phyloP scores from a whole-genome alignment of 2,329 filamentous ascomycete species.

The Bipolaris gigantea region DNA sequence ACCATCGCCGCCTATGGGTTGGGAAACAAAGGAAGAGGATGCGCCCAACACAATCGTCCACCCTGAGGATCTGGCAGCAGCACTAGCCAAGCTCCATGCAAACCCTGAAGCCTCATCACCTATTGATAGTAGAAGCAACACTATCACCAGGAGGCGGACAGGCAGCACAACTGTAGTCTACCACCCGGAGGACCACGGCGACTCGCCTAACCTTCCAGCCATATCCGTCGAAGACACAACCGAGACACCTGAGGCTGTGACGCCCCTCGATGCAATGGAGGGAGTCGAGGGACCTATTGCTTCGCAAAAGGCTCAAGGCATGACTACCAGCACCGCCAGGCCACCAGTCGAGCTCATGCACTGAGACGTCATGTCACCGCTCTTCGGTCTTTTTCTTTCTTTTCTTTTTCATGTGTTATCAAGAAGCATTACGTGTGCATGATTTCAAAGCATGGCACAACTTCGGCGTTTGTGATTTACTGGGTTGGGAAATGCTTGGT shows the following conservation, averaged over 20 bases:
- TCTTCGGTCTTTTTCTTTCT: not conserved
- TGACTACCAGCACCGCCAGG: conserved; percentile 38
- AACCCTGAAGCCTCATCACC: conserved; percentile 30
- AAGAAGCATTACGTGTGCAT: conserved; percentile 19
- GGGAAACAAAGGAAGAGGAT: conserved; percentile 65
- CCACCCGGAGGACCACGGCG: conserved; percentile 63
- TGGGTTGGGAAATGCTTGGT: not conserved
- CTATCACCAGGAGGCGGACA: conserved; percentile 39
- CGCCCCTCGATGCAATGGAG: conserved; percentile 51
- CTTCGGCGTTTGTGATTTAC: conserved; percentile 28
- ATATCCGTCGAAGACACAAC: conserved; percentile 67
- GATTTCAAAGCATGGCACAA: conserved; percentile 18
- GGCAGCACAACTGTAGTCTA: conserved; percentile 65
- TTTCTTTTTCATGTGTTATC: conserved; percentile 13
- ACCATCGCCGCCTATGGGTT: conserved; percentile 65
- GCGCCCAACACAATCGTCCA: conserved; percentile 68
- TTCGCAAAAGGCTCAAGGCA: conserved; percentile 39
- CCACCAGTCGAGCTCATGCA: conserved; percentile 47
- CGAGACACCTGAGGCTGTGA: conserved; percentile 49
- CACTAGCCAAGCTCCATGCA: conserved; percentile 57
- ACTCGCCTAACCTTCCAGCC: conserved; percentile 61
- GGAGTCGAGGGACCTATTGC: conserved; percentile 42
- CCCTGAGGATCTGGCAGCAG: conserved; percentile 61
- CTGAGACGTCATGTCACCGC: conserved; percentile 8
- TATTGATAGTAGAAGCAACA: conserved; percentile 24